Evolutionary conservation across 345 rosid species (phyloP), one percentile per base, ranked within the genome.

Genomic region (Moringa oleifera): DNA sequence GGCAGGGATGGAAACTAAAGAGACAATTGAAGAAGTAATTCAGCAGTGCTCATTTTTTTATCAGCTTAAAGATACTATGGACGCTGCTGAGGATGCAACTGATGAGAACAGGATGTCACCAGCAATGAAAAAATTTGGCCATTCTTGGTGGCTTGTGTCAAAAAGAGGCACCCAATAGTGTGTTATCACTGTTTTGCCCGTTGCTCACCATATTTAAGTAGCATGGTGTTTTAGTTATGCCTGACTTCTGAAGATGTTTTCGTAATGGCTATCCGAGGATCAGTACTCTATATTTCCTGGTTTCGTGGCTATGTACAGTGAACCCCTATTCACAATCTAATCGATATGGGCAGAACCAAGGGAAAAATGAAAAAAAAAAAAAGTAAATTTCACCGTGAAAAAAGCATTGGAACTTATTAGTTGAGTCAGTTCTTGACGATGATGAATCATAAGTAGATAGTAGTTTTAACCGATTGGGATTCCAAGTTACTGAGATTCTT

Each of bases 111-210:
- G 97, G 72, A 75, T 88, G 71, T 90, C 88, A 70, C 99, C 97
- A 23, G 89, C 99, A 46, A 73, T 85, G 85, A 90, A 94, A 88
- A 85, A 74, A 65, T 94, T 66, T 90, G 99, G 99, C 97, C 96
- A 0, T 79, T 86, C 71, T 77, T 91, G 76, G 73, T 94, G 68
- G 79, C 81, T 63, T 86, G 88, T 68, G 75, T 88, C 55, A 80
- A 64, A 67, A 89, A 81, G 68, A 75, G 71, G 55, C 82, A 82
- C 53, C 84, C 88, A 1, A 79, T 86, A 89, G 99, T 90, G 68
- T n/a, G 65, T 18, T 4, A 17, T 63, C 21, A 13, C 57, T 21
- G 18, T 41, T 64, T 24, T 0, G 0, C 23, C 49, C n/a, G 28
- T 18, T 31, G 61, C 51, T 52, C n/a, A n/a, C n/a, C n/a, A n/a